Base-by-base conservation (phyloP, 2,329 filamentous ascomycete genomes). In the Neopestalotiopsis sp. region DNA sequence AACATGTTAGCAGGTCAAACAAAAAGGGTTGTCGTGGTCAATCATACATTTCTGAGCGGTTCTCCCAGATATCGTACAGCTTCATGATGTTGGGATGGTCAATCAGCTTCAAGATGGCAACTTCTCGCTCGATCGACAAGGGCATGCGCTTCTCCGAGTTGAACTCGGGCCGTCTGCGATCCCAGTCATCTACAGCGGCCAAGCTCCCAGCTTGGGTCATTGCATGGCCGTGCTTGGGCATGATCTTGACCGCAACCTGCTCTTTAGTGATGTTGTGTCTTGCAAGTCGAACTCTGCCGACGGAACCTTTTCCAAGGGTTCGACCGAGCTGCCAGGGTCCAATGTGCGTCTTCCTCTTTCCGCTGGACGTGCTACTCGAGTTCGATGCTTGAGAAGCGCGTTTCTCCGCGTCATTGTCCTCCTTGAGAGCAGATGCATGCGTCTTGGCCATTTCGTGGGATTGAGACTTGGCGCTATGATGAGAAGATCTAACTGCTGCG, bases 61-160 rank as follows among this genome's bases (percentile, higher is more conserved):
- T 98, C 82, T 99, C 96, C 95, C 95, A 99, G 38, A 99, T 95
- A 81, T 99, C 96, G 78, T 95, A 96, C 10, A 99, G 84, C 73
- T 93, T 94, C 80, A 98, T 95, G 75, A 98, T 95, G 79, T 98
- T 96, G 5, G 92, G 93, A 81, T 99, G 96, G 76, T 97, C 92
- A 70, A 98, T 93, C 69, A 98, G 87, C 82, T 98, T 98, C 88
- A 99, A 94, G 74, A 99, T 97, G 40, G 95, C 94, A 56, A 99
- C 95, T 78, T 99, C 96, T 67, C 96, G 89, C 81, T 98, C 95
- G 70, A 99, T 92, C 1, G 94, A 93, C 75, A 95, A 90, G 1
- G 95, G 95, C 78, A 97, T 94, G 67, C 89, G 87, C 73, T 90
- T 88, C 69, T 91, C 86, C 56, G 90, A 90, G 65, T 88, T 85